Base-by-base conservation (phyloP, 140 eudicot species). In the Erigeron philadelphicus region DNA sequence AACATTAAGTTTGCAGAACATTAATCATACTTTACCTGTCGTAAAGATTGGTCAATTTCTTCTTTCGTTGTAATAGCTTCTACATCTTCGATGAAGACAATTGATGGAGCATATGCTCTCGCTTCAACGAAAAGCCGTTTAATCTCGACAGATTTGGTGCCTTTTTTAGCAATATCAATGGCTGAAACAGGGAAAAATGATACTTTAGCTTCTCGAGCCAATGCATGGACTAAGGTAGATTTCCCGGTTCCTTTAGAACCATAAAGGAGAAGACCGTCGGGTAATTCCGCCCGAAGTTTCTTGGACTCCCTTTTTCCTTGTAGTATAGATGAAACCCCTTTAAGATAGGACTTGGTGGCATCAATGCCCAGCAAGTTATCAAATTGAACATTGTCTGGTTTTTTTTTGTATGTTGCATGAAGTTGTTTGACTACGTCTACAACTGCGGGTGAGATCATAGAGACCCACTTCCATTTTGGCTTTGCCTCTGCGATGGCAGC, bases 131-230 rank as follows among this genome's bases (percentile, higher is more conserved):
- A n/a, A n/a, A n/a, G n/a, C n/a, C n/a, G n/a, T n/a, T n/a, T n/a
- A n/a, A n/a, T n/a, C n/a, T n/a, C n/a, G n/a, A n/a, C n/a, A n/a
- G n/a, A n/a, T n/a, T n/a, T n/a, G n/a, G n/a, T n/a, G n/a, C n/a
- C n/a, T n/a, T n/a, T n/a, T n/a, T n/a, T n/a, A n/a, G n/a, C n/a
- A n/a, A n/a, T n/a, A n/a, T n/a, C n/a, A n/a, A n/a, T n/a, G n/a
- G n/a, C n/a, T n/a, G n/a, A n/a, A n/a, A n/a, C n/a, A n/a, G n/a
- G n/a, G n/a, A n/a, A n/a, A 50, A 50, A 50, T 50, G 56, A 17
- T 50, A 50, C 56, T 50, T 17, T 50, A 50, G 56, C 56, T 50
- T 50, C 56, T 17, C 56, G 56, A 17, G 56, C 56, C 56, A 50
- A 5, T 3, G 56, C 56, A 50, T 50, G 56, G 16, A 50, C 56